Conservation (phyloP, 306 rosid genomes). For the Corylus americana region DNA sequence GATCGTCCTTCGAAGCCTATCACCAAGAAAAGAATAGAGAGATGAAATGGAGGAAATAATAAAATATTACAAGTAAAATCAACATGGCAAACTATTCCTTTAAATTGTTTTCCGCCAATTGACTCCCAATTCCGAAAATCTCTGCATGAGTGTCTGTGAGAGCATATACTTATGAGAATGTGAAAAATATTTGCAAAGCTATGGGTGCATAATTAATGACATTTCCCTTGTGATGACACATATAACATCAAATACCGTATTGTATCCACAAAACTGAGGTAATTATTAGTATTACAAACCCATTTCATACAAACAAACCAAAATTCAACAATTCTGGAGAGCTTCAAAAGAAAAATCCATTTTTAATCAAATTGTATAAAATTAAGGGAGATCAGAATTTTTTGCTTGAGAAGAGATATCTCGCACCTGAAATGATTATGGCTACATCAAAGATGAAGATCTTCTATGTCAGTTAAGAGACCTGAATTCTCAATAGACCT, state of each 20-base stretch:
- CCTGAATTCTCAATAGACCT: constrained; percentile 44
- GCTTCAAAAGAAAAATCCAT: neutral
- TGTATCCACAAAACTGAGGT: neutral
- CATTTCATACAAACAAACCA: neutral
- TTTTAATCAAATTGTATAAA: neutral
- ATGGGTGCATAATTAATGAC: neutral
- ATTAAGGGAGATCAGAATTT: neutral
- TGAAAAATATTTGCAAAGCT: neutral
- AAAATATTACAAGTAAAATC: neutral
- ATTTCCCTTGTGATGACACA: neutral
- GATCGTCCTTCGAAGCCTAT: neutral
- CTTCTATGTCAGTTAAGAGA: constrained; percentile 81
- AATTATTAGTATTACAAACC: neutral
- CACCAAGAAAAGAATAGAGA: neutral
- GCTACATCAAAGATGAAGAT: constrained; percentile 56
- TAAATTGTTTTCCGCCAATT: neutral
- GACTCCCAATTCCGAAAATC: neutral
- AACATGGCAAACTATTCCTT: neutral
- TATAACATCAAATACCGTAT: neutral
- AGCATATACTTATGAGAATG: neutral
- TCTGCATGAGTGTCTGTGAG: no score
- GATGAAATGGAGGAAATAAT: neutral
- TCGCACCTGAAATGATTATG: constrained; percentile 25
- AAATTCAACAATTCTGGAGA: neutral
- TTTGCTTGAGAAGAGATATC: neutral